Conservation (phyloP, 1,139 yeast genomes). For the Diutina sp. region DNA sequence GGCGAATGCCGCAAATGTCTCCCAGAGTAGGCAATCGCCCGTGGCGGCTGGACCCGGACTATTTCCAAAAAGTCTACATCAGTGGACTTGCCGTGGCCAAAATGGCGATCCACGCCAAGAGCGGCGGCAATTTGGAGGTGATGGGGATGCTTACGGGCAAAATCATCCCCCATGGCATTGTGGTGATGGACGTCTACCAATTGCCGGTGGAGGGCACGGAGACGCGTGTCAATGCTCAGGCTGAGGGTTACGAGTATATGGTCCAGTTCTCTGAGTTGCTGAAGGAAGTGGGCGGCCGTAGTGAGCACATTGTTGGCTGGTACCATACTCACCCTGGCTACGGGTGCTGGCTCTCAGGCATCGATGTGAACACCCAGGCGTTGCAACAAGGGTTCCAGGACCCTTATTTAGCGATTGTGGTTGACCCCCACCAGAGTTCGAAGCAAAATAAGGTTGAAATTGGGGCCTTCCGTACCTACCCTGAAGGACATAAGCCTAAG, state of each 20-base stretch:
- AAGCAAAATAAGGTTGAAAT: constrained; percentile 63
- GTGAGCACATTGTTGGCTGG: constrained; percentile 76
- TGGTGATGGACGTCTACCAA: constrained; percentile 74
- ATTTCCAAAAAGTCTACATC: constrained; percentile 53
- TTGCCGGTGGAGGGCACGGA: constrained; percentile 95
- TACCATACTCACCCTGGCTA: constrained; percentile 97
- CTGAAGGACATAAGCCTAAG: constrained; percentile 19
- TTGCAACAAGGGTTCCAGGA: constrained; percentile 83
- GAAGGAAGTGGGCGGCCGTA: constrained; percentile 33
- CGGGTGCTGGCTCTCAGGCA: constrained; percentile 89
- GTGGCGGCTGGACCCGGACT: constrained; percentile 37
- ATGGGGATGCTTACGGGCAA: constrained; percentile 94
- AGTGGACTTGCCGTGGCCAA: constrained; percentile 68
- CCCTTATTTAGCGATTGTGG: constrained; percentile 79
- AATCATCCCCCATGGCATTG: constrained; percentile 41
- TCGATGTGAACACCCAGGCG: constrained; percentile 79
- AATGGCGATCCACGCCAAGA: constrained; percentile 72
- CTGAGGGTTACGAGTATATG: constrained; percentile 93
- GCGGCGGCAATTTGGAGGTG: constrained; percentile 84
- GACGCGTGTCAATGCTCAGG: constrained; percentile 87
- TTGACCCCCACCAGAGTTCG: constrained; percentile 68
- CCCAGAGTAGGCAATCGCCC: constrained; percentile 12
- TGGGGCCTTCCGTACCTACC: constrained; percentile 83
- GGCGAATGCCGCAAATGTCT: background rate
- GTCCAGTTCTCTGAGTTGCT: constrained; percentile 62